phyloP scores from a whole-genome alignment of 2,329 filamentous ascomycete genomes.

The Aspergillus caelatus region DNA sequence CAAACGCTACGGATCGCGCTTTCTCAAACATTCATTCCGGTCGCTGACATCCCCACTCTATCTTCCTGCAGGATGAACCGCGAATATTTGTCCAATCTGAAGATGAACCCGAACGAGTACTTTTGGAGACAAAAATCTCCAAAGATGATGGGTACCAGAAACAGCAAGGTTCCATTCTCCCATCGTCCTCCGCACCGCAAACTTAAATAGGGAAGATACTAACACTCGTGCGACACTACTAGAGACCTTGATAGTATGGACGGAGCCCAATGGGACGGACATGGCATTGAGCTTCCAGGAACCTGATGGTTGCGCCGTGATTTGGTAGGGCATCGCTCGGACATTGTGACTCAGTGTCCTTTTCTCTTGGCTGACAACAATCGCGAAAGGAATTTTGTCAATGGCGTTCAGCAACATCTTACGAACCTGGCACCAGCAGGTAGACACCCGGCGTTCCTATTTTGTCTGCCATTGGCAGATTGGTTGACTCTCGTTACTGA shows the following conservation, averaged over 20 bases:
- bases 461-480: background rate
- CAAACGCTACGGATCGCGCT: constrained; percentile 22
- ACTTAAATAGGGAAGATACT: constrained; percentile 12
- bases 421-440: constrained; percentile 64
- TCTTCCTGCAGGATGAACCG: constrained; percentile 68
- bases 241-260: constrained; percentile 99
- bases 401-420: constrained; percentile 77
- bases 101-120: constrained; percentile 78
- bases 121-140: constrained; percentile 86
- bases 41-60: constrained; percentile 16
- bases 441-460: constrained; percentile 34
- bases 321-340: constrained; percentile 66
- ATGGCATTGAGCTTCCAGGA: constrained; percentile 99
- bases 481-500: background rate
- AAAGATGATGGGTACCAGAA: constrained; percentile 98
- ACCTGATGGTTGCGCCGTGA: constrained; percentile 86
- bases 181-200: constrained; percentile 28
- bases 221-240: constrained; percentile 31
- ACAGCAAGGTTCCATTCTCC: constrained; percentile 73
- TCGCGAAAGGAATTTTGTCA: constrained; percentile 79
- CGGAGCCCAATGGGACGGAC: constrained; percentile 84
- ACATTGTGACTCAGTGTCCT: constrained; percentile 29
- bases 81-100: constrained; percentile 91
- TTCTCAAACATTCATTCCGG: constrained; percentile 2
- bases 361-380: constrained; percentile 25